phyloP scores from a whole-genome alignment of 495 filamentous ascomycete species.

The Aspergillus avenaceus region DNA sequence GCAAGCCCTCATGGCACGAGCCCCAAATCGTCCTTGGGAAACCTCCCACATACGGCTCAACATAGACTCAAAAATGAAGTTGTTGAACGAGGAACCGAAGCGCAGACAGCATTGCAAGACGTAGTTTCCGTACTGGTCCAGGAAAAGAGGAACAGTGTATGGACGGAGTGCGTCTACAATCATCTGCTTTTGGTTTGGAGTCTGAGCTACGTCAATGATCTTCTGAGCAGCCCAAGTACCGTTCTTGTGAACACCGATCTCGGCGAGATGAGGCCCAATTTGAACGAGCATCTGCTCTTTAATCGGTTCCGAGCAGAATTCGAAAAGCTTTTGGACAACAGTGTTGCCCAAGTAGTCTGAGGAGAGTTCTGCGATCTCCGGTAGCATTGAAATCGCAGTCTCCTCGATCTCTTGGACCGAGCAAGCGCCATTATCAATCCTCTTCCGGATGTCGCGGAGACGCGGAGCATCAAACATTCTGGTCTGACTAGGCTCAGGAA shows the following conservation, averaged over 20 bases:
- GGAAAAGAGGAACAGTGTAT: constrained; percentile 84
- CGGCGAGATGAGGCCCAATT: constrained; percentile 86
- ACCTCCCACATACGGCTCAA: constrained; percentile 92
- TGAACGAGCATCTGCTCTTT: constrained; percentile 88
- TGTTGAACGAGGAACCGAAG: constrained; percentile 82
- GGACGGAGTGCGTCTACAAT: constrained; percentile 80
- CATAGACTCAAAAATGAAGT: constrained; percentile 98
- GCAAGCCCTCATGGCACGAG: constrained; percentile 93
- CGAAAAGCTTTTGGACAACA: constrained; percentile 98
- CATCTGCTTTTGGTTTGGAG: constrained; percentile 74
- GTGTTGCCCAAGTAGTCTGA: constrained; percentile 98
- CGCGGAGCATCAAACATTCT: constrained; percentile 92
- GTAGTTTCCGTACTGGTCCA: constrained; percentile 98
- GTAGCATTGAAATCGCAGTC: constrained; percentile 87
- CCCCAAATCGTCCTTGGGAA: constrained; percentile 88
- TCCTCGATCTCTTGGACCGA: constrained; percentile 84
- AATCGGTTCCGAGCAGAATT: constrained; percentile 84
- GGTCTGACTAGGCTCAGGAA: constrained; percentile 85
- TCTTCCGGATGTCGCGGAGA: constrained; percentile 92
- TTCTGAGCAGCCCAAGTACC: constrained; percentile 99
- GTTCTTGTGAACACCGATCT: constrained; percentile 98
- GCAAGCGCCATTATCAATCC: constrained; percentile 90
- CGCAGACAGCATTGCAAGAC: constrained; percentile 93
- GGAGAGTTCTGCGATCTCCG: constrained; percentile 90
- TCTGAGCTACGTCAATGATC: constrained; percentile 94